Evolutionary conservation across 1,139 yeast species (phyloP).

Genomic region (Eremothecium coryli): DNA sequence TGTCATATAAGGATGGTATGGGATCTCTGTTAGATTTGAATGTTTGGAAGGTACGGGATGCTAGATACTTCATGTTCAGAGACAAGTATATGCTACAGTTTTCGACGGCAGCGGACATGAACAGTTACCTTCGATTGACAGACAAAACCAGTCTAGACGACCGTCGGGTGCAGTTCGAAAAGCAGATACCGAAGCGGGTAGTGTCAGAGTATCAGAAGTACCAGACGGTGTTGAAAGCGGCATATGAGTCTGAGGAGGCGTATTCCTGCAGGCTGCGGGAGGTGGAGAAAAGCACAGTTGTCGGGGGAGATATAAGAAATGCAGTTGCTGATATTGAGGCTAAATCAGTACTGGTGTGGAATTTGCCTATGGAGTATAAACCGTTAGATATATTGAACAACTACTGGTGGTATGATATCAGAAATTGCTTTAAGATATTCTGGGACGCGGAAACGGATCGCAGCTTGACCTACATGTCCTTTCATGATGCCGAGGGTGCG

Average conservation of each 20-base stretch:
- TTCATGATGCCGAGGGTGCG: conserved; percentile 20
- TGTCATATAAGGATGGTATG: conserved; percentile 1
- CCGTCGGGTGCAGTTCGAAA: conserved; percentile 15
- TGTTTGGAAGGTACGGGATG: conserved; percentile 22
- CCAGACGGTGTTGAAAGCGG: conserved; percentile 17
- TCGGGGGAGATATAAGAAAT: too few species aligned
- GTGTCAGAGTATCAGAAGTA: conserved; percentile 11
- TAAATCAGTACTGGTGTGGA: conserved; percentile 26
- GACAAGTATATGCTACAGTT: conserved; percentile 24
- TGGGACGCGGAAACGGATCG: conserved; percentile 17
- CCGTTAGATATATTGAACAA: conserved; percentile 14
- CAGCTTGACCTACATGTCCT: conserved; percentile 21
- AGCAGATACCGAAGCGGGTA: conserved; percentile 7
- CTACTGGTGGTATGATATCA: conserved; percentile 27
- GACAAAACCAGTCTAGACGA: conserved; percentile 14
- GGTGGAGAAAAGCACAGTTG: conserved; percentile 1
- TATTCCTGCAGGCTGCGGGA: conserved; percentile 13
- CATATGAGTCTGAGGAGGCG: conserved; percentile 15
- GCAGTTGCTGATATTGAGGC: conserved; percentile 16
- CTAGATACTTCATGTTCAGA: conserved; percentile 25
- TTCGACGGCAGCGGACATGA: conserved; percentile 13
- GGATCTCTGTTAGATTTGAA: conserved; percentile 9
- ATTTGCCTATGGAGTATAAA: conserved; percentile 19
- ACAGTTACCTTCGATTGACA: conserved; percentile 12
- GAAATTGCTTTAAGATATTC: conserved; percentile 21